Percentiles rank a stretch among this genome's conserved stretches.
Conservation (phyloP, 164 flowering plant species). For the Hamamelis virginiana region DNA sequence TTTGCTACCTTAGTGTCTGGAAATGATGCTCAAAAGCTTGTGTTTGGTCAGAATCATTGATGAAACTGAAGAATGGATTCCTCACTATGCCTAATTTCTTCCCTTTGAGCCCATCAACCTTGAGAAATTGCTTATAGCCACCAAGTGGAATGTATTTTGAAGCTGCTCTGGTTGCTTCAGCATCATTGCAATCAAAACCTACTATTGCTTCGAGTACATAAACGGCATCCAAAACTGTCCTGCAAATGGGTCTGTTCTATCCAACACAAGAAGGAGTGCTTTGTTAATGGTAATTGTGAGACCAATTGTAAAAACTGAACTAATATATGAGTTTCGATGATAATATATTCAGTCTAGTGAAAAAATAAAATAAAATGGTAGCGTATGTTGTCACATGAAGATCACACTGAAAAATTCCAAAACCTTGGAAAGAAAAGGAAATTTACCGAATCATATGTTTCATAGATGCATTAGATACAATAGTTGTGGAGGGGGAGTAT, state of each 20-base stretch:
- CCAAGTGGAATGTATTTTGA: constrained; percentile 13
- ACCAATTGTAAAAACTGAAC: too few relatives aligned
- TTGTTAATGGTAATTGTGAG: too few relatives aligned
- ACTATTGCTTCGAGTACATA: constrained; percentile 12
- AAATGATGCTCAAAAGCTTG: constrained; percentile 22
- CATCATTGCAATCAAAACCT: constrained; percentile 9
- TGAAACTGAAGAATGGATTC: constrained; percentile 13
- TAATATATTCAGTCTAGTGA: too few relatives aligned
- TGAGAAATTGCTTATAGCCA: constrained; percentile 49
- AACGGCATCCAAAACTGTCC: constrained; percentile 14
- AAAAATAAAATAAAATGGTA: too few relatives aligned
- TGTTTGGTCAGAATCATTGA: background rate
- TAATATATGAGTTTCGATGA: too few relatives aligned
- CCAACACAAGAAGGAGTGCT: too few relatives aligned
- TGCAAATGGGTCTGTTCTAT: constrained; percentile 12
- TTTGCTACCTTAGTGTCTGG: constrained; percentile 21
- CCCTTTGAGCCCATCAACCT: constrained; percentile 35
- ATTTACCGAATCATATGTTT: too few relatives aligned
- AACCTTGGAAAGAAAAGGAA: too few relatives aligned
- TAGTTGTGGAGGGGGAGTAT: too few relatives aligned
- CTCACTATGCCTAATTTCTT: constrained; percentile 36
- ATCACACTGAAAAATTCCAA: too few relatives aligned
- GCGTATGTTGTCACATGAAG: too few relatives aligned
- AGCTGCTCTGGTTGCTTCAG: constrained; percentile 6
- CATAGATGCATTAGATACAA: too few relatives aligned